Conservation (phyloP, 169 alveolate genomes). For the Cryptosporidium parvum region DNA sequence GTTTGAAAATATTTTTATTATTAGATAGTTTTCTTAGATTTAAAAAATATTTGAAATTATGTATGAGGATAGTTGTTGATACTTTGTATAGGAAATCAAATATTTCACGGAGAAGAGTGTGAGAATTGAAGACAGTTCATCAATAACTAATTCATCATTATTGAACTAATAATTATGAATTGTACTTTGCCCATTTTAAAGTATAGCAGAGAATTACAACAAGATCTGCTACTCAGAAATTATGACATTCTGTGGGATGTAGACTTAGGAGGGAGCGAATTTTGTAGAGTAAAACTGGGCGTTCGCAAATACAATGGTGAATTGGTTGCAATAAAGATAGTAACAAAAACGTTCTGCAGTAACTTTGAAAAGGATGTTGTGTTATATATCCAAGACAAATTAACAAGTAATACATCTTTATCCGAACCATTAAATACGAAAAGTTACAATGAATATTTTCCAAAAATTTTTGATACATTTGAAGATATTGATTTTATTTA, state of each 20-base stretch:
- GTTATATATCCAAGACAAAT: conserved; percentile 21
- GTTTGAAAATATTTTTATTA: neutral
- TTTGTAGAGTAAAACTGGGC: conserved; percentile 60
- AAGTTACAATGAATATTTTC: conserved; percentile 14
- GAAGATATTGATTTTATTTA: conserved; percentile 76
- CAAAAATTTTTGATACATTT: conserved; percentile 34
- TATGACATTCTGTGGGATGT: conserved; percentile 67
- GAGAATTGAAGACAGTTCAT: neutral
- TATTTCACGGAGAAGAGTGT: neutral
- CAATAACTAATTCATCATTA: neutral
- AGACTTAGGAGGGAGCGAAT: conserved; percentile 71
- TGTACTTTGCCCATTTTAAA: conserved; percentile 43
- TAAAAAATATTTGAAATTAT: neutral
- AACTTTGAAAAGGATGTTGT: conserved; percentile 36
- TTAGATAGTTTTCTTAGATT: neutral
- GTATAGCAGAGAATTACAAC: conserved; percentile 14
- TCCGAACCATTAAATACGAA: neutral
- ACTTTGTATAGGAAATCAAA: neutral
- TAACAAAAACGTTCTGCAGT: conserved; percentile 26
- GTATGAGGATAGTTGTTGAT: neutral
- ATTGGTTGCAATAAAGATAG: conserved; percentile 64
- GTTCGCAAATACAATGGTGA: conserved; percentile 9
- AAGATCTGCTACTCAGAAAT: conserved; percentile 18
- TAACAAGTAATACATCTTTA: neutral
- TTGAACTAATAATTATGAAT: conserved; percentile 3